Conservation (phyloP, 805 yeast species). For the Metschnikowia henanensis region DNA sequence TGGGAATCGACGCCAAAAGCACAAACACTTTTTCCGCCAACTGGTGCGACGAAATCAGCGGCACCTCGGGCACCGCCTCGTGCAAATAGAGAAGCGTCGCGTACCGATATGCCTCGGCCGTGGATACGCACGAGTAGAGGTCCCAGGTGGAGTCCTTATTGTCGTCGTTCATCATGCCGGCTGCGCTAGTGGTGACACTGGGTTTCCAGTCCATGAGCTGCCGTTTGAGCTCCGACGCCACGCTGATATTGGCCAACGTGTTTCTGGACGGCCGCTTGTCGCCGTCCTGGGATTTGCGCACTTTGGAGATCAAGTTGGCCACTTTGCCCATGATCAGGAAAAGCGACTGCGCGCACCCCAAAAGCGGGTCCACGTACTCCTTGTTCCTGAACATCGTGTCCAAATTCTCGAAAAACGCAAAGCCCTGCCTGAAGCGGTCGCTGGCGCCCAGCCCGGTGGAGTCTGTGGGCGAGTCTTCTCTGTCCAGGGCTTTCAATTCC, state of each 20-base stretch:
- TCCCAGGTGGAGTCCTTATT: constrained; percentile 42
- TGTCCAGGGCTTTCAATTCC: constrained; percentile 2
- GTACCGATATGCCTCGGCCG: constrained; percentile 69
- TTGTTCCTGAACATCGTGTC: constrained; percentile 34
- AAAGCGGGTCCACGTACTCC: constrained; percentile 57
- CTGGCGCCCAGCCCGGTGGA: constrained; percentile 26
- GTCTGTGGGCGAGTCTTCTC: constrained; percentile 18
- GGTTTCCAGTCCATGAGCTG: constrained; percentile 62
- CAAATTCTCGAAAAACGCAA: constrained; percentile 40
- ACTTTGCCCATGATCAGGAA: constrained; percentile 66
- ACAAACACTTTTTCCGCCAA: constrained; percentile 61
- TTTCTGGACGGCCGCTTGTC: constrained; percentile 27
- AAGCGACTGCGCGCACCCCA: constrained; percentile 66
- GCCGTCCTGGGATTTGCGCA: constrained; percentile 36
- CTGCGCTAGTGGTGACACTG: constrained; percentile 35
- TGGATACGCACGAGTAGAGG: constrained; percentile 58
- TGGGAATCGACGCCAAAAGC: constrained; percentile 62
- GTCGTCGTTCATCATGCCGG: constrained; percentile 30
- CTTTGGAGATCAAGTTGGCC: constrained; percentile 53
- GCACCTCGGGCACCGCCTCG: constrained; percentile 72
- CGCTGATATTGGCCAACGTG: constrained; percentile 48
- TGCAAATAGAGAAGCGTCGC: constrained; percentile 60
- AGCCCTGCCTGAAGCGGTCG: constrained; percentile 5
- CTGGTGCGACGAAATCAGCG: constrained; percentile 51
- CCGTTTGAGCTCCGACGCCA: constrained; percentile 53